Conservation (phyloP, 2,329 filamentous ascomycete genomes). For the Raffaelea ambrosiae region DNA sequence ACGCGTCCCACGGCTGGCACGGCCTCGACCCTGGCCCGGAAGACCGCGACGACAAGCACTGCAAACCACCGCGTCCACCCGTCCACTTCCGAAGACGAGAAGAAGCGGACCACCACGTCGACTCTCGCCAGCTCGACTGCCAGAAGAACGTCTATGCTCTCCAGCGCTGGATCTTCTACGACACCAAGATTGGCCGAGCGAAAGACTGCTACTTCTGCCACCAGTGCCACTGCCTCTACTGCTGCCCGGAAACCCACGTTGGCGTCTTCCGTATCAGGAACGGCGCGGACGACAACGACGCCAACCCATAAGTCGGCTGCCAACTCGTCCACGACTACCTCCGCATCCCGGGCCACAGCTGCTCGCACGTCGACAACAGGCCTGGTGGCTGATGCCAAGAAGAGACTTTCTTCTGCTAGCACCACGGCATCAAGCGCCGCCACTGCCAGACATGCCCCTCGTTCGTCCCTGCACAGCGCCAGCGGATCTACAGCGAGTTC, state of each 20-base stretch:
- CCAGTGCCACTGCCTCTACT: conserved; percentile 15
- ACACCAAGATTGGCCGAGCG: not conserved
- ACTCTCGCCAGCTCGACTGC: conserved; percentile 10
- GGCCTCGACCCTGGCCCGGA: conserved; percentile 18
- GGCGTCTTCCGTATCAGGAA: conserved; percentile 5
- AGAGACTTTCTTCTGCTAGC: conserved; percentile 46
- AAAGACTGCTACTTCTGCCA: not conserved
- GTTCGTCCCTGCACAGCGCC: conserved; percentile 24
- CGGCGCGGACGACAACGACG: conserved; percentile 10
- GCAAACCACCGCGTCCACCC: conserved; percentile 23
- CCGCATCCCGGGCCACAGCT: conserved; percentile 20
- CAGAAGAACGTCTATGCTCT: conserved; percentile 24
- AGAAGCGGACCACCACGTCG: conserved; percentile 20
- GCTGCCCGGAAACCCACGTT: conserved; percentile 22
- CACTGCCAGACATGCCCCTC: conserved; percentile 31
- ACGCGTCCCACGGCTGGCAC: conserved; percentile 19
- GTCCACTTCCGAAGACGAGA: conserved; percentile 28
- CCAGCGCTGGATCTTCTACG: conserved; percentile 3
- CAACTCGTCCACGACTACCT: conserved; percentile 26
- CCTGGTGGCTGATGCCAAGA: conserved; percentile 41
- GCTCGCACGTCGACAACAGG: conserved; percentile 23
- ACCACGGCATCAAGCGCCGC: conserved; percentile 28
- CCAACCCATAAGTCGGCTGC: conserved; percentile 20
- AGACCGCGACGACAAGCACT: conserved; percentile 21
- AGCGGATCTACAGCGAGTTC: conserved; percentile 12